These are phyloP conservation scores for Senna tora DNA, from an alignment of 306 rosid genomes.

Conservation along the genomic window DNA sequence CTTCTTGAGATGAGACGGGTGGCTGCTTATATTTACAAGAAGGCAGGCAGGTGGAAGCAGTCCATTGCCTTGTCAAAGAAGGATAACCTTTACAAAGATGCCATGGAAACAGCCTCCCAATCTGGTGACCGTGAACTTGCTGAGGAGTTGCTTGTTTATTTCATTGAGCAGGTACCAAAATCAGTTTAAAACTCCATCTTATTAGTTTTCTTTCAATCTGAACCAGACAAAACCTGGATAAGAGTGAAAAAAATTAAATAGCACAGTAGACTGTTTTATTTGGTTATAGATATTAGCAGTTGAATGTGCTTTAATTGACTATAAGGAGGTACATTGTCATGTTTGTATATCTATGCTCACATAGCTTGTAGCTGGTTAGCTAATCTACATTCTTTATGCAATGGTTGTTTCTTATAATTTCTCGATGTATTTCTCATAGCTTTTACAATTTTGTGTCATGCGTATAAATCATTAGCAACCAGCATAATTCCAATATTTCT, in stretches of 20 bases:
- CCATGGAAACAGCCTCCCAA: conserved; percentile 99
- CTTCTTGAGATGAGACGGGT: conserved; percentile 99
- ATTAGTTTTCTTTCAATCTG: neutral
- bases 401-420: conserved; percentile 6
- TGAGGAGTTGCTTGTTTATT: conserved; percentile 92
- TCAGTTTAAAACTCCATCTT: conserved; percentile 16
- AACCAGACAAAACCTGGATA: neutral
- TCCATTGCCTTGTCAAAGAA: conserved; percentile 98
- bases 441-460: conserved; percentile 27
- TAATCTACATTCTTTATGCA: neutral
- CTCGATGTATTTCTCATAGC: conserved; percentile 13
- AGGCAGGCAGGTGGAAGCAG: conserved; percentile 99
- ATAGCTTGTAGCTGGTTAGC: neutral
- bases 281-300: neutral
- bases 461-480: conserved; percentile 28
- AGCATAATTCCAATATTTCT: neutral
- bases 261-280: conserved; percentile 8
- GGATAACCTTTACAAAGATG: conserved; percentile 98
- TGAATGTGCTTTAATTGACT: conserved; percentile 18
- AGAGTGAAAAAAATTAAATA: neutral
- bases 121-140: conserved; percentile 99
- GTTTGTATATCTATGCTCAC: neutral
- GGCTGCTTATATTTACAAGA: conserved; percentile 97
- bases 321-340: conserved; percentile 7
- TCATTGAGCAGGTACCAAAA: conserved; percentile 81